A percentile compares a stretch with the other conserved stretches of the same genome.
Evolutionary conservation across 2,329 filamentous ascomycete genomes (phyloP).

Genomic region (Pestalotiopsis fici): DNA sequence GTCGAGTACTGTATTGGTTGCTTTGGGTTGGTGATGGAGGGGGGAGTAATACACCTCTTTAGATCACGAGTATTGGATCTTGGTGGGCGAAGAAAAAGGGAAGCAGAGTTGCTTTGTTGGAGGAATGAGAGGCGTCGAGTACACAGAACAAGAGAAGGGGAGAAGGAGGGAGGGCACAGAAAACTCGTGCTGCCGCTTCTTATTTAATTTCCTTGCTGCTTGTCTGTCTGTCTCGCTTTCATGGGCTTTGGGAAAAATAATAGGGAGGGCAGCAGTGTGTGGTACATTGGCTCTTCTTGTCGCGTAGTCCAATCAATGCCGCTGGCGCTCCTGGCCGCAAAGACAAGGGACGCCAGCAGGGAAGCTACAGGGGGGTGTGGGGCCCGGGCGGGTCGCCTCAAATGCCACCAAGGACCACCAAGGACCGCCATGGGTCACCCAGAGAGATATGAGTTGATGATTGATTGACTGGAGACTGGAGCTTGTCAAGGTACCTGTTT

Average conservation of each 20-base stretch:
- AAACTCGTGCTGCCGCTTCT: conserved; percentile 25
- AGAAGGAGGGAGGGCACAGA: conserved; percentile 16
- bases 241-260: conserved; percentile 19
- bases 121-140: conserved; percentile 17
- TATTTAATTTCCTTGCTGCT: conserved; percentile 37
- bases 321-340: conserved; percentile 5
- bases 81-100: conserved; percentile 10
- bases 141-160: conserved; percentile 25
- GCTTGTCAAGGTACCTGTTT: too few species aligned
- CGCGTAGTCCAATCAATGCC: conserved; percentile 8
- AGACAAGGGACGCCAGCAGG: conserved; percentile 9
- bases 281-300: neutral
- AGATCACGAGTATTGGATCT: neutral
- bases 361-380: conserved; percentile 9
- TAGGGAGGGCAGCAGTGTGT: conserved; percentile 20
- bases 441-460: neutral
- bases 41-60: conserved; percentile 7
- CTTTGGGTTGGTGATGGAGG: neutral
- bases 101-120: conserved; percentile 21
- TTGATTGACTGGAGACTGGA: neutral
- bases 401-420: conserved; percentile 5
- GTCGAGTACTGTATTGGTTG: neutral
- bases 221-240: conserved; percentile 14
- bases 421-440: neutral
- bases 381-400: conserved; percentile 8